A percentile compares a stretch with the other conserved stretches of the same genome.
These are phyloP conservation scores for Rhizophora mangle DNA, from an alignment of 345 rosid species.

Conservation along the genomic window DNA sequence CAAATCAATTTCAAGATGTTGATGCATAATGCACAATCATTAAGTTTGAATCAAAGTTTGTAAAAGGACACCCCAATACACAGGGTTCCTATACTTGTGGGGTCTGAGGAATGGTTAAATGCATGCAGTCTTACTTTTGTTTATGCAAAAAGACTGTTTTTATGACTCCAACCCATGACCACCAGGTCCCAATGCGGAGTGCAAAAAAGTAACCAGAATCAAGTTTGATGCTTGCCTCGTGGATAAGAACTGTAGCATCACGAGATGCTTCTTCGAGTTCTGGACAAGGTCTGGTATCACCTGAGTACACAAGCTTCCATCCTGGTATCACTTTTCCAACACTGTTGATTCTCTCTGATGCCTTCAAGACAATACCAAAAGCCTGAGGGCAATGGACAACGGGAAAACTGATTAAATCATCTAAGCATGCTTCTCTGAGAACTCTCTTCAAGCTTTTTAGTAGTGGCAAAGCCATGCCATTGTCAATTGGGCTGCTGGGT, in stretches of 20 bases:
- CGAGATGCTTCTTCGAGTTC: conserved; percentile 63
- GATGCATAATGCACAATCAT: background rate
- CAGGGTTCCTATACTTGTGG: too few species aligned
- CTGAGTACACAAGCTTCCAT: conserved; percentile 94
- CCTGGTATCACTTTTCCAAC: conserved; percentile 72
- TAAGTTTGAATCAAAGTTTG: background rate
- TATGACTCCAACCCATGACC: too few species aligned
- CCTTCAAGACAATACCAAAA: conserved; percentile 68
- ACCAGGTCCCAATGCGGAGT: too few species aligned
- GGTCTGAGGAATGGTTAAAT: too few species aligned
- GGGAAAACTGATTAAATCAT: conserved; percentile 72
- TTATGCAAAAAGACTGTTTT: background rate
- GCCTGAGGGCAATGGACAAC: conserved; percentile 96
- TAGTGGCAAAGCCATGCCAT: conserved; percentile 32
- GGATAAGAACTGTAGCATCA: conserved; percentile 85
- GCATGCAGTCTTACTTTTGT: background rate
- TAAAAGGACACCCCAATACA: too few species aligned
- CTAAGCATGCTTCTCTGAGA: conserved; percentile 62
- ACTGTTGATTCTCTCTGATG: conserved; percentile 61
- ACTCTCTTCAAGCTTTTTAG: conserved; percentile 52
- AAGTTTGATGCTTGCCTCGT: conserved; percentile 52
- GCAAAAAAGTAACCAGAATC: background rate
- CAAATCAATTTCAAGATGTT: background rate
- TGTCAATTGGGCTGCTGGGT: conserved; percentile 49
- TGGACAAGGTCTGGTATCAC: conserved; percentile 93